Conservation (phyloP, 2,329 filamentous ascomycete species). For the Orbilia javanica region DNA sequence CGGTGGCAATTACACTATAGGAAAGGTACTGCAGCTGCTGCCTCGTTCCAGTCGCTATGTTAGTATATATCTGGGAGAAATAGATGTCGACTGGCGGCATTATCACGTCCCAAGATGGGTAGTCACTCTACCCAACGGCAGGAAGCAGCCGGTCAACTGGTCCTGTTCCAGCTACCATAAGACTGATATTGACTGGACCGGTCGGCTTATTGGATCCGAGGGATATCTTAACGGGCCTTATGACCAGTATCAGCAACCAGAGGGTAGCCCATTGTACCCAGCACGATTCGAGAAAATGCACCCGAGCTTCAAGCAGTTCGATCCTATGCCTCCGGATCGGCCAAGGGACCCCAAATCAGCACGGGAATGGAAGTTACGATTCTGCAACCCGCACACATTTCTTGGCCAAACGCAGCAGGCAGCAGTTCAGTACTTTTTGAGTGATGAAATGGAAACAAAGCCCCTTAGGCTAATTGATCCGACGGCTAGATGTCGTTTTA, state of each 20-base stretch:
- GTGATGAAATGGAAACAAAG: slow-evolving; percentile 3
- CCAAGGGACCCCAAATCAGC: slow-evolving; percentile 35
- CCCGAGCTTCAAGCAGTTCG: slow-evolving; percentile 47
- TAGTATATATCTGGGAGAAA: slow-evolving; percentile 50
- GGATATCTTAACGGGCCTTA: slow-evolving; percentile 50
- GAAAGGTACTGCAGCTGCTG: slow-evolving; percentile 45
- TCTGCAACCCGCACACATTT: slow-evolving; percentile 54
- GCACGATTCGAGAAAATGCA: slow-evolving; percentile 44
- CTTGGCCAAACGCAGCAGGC: slow-evolving; percentile 51
- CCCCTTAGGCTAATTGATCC: slow-evolving; percentile 42
- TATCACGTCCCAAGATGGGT: slow-evolving; percentile 55
- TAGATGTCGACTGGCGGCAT: slow-evolving; percentile 55
- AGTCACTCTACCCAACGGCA: slow-evolving; percentile 48
- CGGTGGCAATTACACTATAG: slow-evolving; percentile 17
- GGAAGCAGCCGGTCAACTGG: slow-evolving; percentile 53
- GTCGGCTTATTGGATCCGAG: slow-evolving; percentile 42
- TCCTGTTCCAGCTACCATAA: slow-evolving; percentile 35
- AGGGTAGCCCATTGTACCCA: slow-evolving; percentile 14
- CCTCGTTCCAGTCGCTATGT: slow-evolving; percentile 50
- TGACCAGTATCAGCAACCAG: slow-evolving; percentile 49
- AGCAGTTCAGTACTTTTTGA: slow-evolving; percentile 52
- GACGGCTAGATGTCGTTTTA: slow-evolving; percentile 36
- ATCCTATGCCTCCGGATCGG: slow-evolving; percentile 46
- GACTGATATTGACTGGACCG: slow-evolving; percentile 48
- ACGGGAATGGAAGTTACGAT: slow-evolving; percentile 50